Evolutionary conservation across 495 filamentous ascomycete genomes (phyloP), one percentile per base, ranked within the genome.

Genomic region (Neurospora pannonica): DNA sequence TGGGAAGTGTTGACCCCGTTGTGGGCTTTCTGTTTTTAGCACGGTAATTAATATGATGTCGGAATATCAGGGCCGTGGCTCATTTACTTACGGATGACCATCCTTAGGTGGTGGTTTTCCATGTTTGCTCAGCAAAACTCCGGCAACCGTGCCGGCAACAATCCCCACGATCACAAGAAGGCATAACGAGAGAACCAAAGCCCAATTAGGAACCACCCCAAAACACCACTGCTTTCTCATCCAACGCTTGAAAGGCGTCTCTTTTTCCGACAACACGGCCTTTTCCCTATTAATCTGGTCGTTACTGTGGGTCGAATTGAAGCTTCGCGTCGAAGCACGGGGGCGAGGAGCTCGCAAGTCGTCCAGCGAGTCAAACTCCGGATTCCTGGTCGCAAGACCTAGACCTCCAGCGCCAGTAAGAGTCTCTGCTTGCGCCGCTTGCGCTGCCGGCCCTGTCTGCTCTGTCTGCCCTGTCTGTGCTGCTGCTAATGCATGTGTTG

Each of bases 191-290:
- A 93, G 80, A 39, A 87, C 82, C 36, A 93, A 78, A 0, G 89
- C 89, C 92, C 92, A 94, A 48, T 91, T 85, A 0, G 92, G 92
- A 17, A 93, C 77, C 15, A 88, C 83, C 31, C 90, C 89, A 76
- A 90, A 92, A 74, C 90, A 82, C 80, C 77, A 87, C 84, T 81
- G 87, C 81, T 82, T 88, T 83, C 80, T 90, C 82, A 79, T 89
- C 89, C 81, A 92, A 72, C 77, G 88, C 84, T 84, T 91, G 80
- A 78, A 54, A 15, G 78, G 74, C 10, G 77, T 78, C 8, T 62
- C 72, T 74, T 89, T 89, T 78, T 90, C 86, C 15, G 80, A 78
- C 9, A 77, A 21, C 2, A 75, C 76, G 62, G 67, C 81, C 11
- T 84, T 77, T 39, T 80, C 78, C 38, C 80, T 76, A 71, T 87